These are phyloP conservation scores for Diaporthe velutina DNA, from an alignment of 2,329 filamentous ascomycete genomes.

Conservation along the genomic window DNA sequence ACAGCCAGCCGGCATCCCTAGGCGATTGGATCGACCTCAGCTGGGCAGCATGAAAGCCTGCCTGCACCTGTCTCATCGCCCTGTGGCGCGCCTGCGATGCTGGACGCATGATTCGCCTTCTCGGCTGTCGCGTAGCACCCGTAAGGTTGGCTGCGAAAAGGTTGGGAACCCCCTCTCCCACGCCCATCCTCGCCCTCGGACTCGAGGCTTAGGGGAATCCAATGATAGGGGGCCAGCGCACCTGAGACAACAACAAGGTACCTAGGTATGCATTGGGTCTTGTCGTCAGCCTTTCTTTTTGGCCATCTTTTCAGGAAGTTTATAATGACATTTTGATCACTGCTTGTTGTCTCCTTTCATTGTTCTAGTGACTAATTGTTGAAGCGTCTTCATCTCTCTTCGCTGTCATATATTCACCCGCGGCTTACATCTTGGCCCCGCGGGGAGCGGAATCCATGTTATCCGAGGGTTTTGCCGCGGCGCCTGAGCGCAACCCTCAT, in stretches of 20 bases:
- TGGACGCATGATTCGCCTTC: constrained; percentile 32
- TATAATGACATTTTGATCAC: background rate
- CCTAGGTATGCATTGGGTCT: background rate
- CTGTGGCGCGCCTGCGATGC: constrained; percentile 26
- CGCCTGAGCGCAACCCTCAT: constrained; percentile 75
- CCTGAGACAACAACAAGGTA: constrained; percentile 12
- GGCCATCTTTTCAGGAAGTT: background rate
- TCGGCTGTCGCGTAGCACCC: constrained; percentile 24
- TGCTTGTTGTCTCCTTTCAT: background rate
- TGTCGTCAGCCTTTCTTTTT: background rate
- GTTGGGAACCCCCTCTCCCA: constrained; percentile 11
- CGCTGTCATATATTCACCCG: background rate
- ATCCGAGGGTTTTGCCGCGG: constrained; percentile 44
- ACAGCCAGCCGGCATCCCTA: constrained; percentile 8
- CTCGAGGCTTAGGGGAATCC: constrained; percentile 15
- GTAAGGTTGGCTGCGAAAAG: constrained; percentile 23
- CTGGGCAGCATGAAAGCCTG: constrained; percentile 31
- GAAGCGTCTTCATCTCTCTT: background rate
- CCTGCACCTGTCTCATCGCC: constrained; percentile 37
- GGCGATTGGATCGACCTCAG: constrained; percentile 16
- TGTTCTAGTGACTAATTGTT: background rate
- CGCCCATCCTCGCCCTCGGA: constrained; percentile 10
- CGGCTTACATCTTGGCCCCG: constrained; percentile 4
- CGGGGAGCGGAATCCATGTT: constrained; percentile 28
- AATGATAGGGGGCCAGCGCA: constrained; percentile 21